Evolutionary conservation across 306 rosid species (phyloP).

Genomic region (Pyrus bretschneideri): DNA sequence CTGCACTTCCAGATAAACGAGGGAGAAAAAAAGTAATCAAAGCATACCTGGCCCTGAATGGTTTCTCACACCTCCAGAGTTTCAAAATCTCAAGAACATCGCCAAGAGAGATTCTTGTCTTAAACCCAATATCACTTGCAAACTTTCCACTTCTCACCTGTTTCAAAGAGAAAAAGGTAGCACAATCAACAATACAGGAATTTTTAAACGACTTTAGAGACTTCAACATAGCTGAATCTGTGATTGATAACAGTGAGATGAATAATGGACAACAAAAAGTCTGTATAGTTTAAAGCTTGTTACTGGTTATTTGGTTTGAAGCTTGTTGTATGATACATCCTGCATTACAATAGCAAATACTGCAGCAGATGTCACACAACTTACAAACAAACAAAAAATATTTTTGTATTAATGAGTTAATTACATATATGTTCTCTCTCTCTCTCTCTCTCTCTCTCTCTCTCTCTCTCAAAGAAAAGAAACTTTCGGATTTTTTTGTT

Average conservation of each 20-base stretch:
- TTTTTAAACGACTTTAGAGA: background rate
- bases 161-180: slow-evolving; percentile 16
- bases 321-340: no score
- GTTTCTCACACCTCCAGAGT: slow-evolving; percentile 50
- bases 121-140: slow-evolving; percentile 62
- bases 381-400: no score
- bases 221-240: background rate
- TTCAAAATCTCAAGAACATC: slow-evolving; percentile 55
- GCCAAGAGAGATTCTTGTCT: slow-evolving; percentile 60
- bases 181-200: background rate
- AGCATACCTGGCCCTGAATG: slow-evolving; percentile 67
- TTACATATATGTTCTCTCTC: no score
- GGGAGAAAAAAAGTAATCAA: background rate
- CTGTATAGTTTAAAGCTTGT: background rate
- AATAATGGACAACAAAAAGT: background rate
- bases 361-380: no score
- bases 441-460: no score
- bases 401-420: no score
- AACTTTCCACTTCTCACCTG: slow-evolving; percentile 72
- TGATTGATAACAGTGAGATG: background rate
- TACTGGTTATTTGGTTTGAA: background rate
- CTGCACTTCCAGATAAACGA: background rate
- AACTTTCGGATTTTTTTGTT: no score
- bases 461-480: no score
- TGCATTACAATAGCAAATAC: no score